Evolutionary conservation across 352 stramenopile genomes (phyloP).

Genomic region (Discostella stelligera): DNA sequence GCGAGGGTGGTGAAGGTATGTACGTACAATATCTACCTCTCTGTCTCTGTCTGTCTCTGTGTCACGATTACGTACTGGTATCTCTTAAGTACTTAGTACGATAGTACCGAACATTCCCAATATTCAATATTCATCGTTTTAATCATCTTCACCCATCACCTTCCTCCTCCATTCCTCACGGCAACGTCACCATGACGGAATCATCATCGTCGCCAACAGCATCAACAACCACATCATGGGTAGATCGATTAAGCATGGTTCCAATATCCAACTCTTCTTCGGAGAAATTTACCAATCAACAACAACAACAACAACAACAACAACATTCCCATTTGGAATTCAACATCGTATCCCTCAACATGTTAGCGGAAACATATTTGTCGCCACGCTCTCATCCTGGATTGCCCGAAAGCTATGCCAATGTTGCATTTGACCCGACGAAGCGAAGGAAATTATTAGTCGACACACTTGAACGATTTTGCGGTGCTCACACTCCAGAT

Average conservation of each 20-base stretch:
- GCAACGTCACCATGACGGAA: neutral
- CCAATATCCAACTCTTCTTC: constrained; percentile 5
- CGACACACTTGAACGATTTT: constrained; percentile 55
- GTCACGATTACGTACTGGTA: too few species aligned
- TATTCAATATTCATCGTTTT: too few species aligned
- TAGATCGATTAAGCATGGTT: constrained; percentile 32
- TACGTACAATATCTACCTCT: too few species aligned
- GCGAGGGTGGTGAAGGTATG: too few species aligned
- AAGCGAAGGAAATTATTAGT: constrained; percentile 54
- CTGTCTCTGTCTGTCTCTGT: too few species aligned
- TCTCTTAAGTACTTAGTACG: too few species aligned
- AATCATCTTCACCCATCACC: too few species aligned
- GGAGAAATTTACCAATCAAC: neutral
- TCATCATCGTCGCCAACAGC: neutral
- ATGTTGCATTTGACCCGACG: constrained; percentile 58
- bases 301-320: constrained; percentile 5
- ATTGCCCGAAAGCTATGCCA: constrained; percentile 58
- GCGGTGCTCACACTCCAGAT: constrained; percentile 1
- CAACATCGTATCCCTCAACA: constrained; percentile 76
- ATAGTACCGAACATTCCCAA: too few species aligned
- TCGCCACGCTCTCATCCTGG: constrained; percentile 62
- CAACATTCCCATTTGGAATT: constrained; percentile 28
- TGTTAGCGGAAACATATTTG: constrained; percentile 76
- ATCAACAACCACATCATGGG: constrained; percentile 18
- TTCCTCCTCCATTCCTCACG: too few species aligned